These are phyloP conservation scores for Micractinium conductrix DNA, from an alignment of 139 green algal species.

Conservation along the genomic window DNA sequence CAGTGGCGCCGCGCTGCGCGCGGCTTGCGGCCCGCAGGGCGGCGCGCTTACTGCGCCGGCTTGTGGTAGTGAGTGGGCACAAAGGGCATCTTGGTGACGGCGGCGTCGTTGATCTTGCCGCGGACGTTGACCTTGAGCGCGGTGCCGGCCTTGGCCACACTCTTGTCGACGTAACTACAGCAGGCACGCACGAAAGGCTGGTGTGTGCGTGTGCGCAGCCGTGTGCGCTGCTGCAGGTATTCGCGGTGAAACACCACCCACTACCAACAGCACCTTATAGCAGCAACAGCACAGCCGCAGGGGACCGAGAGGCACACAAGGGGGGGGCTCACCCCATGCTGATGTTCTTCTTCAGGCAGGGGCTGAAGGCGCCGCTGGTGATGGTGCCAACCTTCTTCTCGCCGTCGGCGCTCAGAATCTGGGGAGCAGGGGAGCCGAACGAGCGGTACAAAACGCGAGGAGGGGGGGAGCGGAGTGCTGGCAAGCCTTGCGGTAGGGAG, in stretches of 20 bases:
- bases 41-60: not conserved
- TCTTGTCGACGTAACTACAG: slow-evolving; percentile 91
- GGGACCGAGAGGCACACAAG: no score
- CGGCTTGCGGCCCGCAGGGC: not conserved
- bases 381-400: slow-evolving; percentile 80
- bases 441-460: no score
- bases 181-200: not conserved
- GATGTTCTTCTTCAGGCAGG: slow-evolving; percentile 98
- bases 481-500: no score
- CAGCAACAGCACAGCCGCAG: no score
- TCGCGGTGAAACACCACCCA: no score
- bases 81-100: slow-evolving; percentile 99
- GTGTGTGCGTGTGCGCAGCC: not conserved
- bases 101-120: slow-evolving; percentile 85
- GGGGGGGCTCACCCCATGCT: slow-evolving; percentile 96
- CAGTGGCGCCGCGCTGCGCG: no score
- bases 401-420: slow-evolving; percentile 78
- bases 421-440: no score
- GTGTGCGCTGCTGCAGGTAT: no score
- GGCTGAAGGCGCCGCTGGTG: slow-evolving; percentile 93
- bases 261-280: not conserved
- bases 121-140: slow-evolving; percentile 93
- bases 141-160: slow-evolving; percentile 91
- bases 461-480: no score
- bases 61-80: slow-evolving; percentile 90